A percentile compares a stretch with the other conserved stretches of the same genome.
phyloP scores from a whole-genome alignment of 345 rosid species.

The Nasturtium officinale region DNA sequence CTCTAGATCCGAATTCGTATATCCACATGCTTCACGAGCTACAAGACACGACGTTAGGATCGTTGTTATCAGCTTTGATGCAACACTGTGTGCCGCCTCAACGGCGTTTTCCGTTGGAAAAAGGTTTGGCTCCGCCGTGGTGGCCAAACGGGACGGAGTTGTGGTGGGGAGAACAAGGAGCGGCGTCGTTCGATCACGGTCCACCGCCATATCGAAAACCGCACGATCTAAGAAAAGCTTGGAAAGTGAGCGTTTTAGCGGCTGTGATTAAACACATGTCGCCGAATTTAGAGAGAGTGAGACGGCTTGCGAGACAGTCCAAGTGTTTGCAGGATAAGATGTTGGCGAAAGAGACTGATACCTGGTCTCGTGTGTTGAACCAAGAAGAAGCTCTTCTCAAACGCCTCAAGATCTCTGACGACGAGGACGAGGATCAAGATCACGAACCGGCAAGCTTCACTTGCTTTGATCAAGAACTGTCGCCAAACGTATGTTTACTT shows the following conservation, averaged over 20 bases:
- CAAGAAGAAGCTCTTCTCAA: conserved; percentile 58
- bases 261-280: conserved; percentile 71
- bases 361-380: conserved; percentile 61
- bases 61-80: conserved; percentile 68
- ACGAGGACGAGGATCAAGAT: conserved; percentile 22
- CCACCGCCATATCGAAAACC: conserved; percentile 71
- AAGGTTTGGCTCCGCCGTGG: conserved; percentile 72
- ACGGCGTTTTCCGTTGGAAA: conserved; percentile 61
- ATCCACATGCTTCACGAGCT: conserved; percentile 59
- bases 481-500: neutral
- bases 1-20: conserved; percentile 40
- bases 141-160: conserved; percentile 63
- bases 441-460: conserved; percentile 5
- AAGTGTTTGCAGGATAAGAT: conserved; percentile 75
- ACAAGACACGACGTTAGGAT: conserved; percentile 70
- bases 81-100: conserved; percentile 71
- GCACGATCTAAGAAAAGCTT: conserved; percentile 68
- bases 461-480: conserved; percentile 8
- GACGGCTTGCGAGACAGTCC: conserved; percentile 60
- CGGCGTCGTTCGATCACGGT: conserved; percentile 47
- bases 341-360: conserved; percentile 61
- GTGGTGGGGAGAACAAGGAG: conserved; percentile 65
- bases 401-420: conserved; percentile 48
- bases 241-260: conserved; percentile 73
- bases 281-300: conserved; percentile 48